These are phyloP conservation scores for Ceriops decandra DNA, from an alignment of 345 rosid genomes.

Conservation along the genomic window DNA sequence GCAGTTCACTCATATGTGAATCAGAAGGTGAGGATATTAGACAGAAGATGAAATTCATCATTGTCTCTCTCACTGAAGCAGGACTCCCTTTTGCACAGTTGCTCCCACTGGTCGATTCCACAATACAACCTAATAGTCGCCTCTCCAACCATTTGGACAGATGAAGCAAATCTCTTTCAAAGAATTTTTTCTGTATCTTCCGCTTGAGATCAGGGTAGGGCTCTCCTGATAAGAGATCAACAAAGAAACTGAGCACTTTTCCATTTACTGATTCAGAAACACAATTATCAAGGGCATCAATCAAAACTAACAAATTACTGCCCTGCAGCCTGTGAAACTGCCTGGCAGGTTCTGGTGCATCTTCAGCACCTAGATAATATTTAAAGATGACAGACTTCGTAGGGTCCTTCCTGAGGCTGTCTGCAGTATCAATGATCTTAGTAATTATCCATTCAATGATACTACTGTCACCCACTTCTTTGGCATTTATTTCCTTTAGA, in stretches of 20 bases:
- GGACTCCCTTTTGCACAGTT: slow-evolving; percentile 58
- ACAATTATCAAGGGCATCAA: slow-evolving; percentile 68
- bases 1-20: slow-evolving; percentile 42
- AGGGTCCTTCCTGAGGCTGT: slow-evolving; percentile 70
- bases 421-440: slow-evolving; percentile 63
- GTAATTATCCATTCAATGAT: slow-evolving; percentile 68
- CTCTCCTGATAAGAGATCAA: slow-evolving; percentile 71
- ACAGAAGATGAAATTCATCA: slow-evolving; percentile 63
- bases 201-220: slow-evolving; percentile 52
- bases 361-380: slow-evolving; percentile 63
- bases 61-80: slow-evolving; percentile 67
- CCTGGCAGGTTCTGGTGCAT: slow-evolving; percentile 39
- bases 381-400: slow-evolving; percentile 47
- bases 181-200: slow-evolving; percentile 53
- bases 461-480: slow-evolving; percentile 43
- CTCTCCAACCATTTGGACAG: slow-evolving; percentile 88
- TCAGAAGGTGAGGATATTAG: slow-evolving; percentile 54
- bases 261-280: slow-evolving; percentile 64
- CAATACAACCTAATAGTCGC: slow-evolving; percentile 66
- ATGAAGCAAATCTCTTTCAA: slow-evolving; percentile 56
- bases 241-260: slow-evolving; percentile 78
- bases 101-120: slow-evolving; percentile 47
- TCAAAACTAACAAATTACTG: slow-evolving; percentile 71
- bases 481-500: slow-evolving; percentile 50
- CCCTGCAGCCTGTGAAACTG: slow-evolving; percentile 42